A percentile compares a stretch with the other conserved stretches of the same genome.
phyloP scores from a whole-genome alignment of 2,329 filamentous ascomycete genomes.

The Cordyceps javanica region DNA sequence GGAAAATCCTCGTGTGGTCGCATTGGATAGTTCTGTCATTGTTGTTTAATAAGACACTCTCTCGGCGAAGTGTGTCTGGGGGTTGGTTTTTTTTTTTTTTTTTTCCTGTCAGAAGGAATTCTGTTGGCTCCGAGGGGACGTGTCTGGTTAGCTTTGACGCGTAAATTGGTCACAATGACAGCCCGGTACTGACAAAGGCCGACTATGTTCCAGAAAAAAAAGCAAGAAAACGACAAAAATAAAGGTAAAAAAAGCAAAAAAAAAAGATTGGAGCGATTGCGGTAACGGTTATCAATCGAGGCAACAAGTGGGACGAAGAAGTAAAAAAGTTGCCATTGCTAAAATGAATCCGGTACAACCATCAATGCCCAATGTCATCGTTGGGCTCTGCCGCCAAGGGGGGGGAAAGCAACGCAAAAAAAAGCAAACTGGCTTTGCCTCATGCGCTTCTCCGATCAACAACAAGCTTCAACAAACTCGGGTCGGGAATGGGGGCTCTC shows the following conservation, averaged over 20 bases:
- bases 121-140: background rate
- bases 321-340: too few relatives aligned
- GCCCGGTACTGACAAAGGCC: too few relatives aligned
- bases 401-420: too few relatives aligned
- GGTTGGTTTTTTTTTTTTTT: too few relatives aligned
- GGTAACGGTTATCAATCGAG: background rate
- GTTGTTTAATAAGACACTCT: slow-evolving; percentile 7
- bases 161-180: background rate
- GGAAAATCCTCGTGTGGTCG: slow-evolving; percentile 1
- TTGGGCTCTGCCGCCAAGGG: background rate
- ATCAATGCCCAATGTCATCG: background rate
- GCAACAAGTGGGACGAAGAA: slow-evolving; percentile 10
- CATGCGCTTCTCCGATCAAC: background rate
- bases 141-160: background rate
- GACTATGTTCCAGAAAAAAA: too few relatives aligned
- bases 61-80: background rate
- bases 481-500: background rate
- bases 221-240: background rate
- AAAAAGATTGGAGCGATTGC: background rate
- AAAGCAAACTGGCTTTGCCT: background rate
- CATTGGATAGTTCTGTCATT: background rate
- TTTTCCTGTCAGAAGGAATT: background rate
- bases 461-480: background rate
- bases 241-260: background rate
- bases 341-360: background rate